phyloP scores from a whole-genome alignment of 371 early-diverging fungal species.

The Mortierella sp. region DNA sequence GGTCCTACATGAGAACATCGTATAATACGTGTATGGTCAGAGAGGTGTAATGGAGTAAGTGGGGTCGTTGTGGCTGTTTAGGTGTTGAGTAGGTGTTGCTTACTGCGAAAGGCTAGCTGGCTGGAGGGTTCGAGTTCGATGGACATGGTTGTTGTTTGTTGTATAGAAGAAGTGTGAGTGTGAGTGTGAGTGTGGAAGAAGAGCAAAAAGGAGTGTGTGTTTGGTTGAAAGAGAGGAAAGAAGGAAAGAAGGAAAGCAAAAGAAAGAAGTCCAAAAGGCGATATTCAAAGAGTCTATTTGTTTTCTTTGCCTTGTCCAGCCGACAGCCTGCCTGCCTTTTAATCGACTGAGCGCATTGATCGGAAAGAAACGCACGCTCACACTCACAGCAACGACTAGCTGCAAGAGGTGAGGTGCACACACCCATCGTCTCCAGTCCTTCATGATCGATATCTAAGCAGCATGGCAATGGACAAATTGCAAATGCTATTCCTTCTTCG shows the following conservation, averaged over 20 bases:
- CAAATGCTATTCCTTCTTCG: not conserved
- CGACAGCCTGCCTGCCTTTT: not conserved
- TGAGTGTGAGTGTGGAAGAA: conserved; percentile 1
- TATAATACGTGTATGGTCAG: not conserved
- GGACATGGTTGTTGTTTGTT: conserved; percentile 61
- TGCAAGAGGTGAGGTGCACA: not conserved
- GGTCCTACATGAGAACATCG: conserved; percentile 71
- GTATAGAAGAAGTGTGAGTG: not conserved
- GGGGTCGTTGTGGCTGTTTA: not conserved
- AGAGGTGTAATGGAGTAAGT: not conserved
- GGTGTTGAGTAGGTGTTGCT: conserved; percentile 18
- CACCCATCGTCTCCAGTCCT: not conserved
- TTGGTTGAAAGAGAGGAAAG: conserved; percentile 1
- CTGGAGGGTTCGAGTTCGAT: conserved; percentile 67
- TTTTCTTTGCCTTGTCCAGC: not conserved
- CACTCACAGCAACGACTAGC: not conserved
- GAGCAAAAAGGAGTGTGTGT: conserved; percentile 1
- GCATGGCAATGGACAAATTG: no score
- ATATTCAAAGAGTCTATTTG: not conserved
- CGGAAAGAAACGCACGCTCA: not conserved
- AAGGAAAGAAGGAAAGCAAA: not conserved
- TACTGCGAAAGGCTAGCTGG: conserved; percentile 74
- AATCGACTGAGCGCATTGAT: not conserved
- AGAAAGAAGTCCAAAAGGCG: not conserved
- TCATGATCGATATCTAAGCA: not conserved